phyloP scores from a whole-genome alignment of 805 yeast species.

The Candida vartiovaarae region DNA sequence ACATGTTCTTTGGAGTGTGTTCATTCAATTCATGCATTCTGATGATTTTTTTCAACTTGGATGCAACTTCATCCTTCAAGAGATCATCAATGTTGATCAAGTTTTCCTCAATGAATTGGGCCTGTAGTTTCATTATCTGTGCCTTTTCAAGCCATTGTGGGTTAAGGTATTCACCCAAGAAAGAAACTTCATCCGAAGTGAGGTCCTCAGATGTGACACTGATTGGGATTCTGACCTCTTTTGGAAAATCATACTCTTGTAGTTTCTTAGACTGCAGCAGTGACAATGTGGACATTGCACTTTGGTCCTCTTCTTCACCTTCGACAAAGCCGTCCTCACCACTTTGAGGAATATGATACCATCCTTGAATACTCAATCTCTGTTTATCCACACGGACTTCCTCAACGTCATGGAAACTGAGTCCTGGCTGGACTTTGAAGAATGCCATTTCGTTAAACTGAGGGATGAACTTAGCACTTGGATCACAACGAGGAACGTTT shows the following conservation, averaged over 20 bases:
- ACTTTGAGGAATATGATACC: constrained; percentile 96
- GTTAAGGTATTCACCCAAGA: constrained; percentile 50
- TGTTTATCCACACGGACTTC: constrained; percentile 91
- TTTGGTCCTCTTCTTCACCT: constrained; percentile 78
- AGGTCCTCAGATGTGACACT: constrained; percentile 24
- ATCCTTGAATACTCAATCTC: constrained; percentile 90
- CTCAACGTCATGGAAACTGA: constrained; percentile 96
- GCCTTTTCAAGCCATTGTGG: constrained; percentile 37
- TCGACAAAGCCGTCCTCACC: constrained; percentile 83
- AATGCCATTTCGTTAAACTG: constrained; percentile 95
- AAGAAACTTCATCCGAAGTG: constrained; percentile 36
- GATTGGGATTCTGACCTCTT: constrained; percentile 41
- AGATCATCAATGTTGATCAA: constrained; percentile 60
- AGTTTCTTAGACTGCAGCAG: constrained; percentile 71
- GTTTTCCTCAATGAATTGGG: constrained; percentile 58
- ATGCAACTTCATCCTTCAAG: constrained; percentile 49
- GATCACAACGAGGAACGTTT: constrained; percentile 84
- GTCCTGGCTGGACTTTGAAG: constrained; percentile 93
- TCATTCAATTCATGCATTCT: constrained; percentile 55
- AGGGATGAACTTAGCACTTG: constrained; percentile 64
- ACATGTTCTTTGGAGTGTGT: constrained; percentile 47
- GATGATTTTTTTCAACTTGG: constrained; percentile 37
- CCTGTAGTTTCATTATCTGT: constrained; percentile 37
- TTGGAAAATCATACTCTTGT: constrained; percentile 79
- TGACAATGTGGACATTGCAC: constrained; percentile 68